phyloP scores from a whole-genome alignment of 257 asterid genomes.

The Apocynum venetum region DNA sequence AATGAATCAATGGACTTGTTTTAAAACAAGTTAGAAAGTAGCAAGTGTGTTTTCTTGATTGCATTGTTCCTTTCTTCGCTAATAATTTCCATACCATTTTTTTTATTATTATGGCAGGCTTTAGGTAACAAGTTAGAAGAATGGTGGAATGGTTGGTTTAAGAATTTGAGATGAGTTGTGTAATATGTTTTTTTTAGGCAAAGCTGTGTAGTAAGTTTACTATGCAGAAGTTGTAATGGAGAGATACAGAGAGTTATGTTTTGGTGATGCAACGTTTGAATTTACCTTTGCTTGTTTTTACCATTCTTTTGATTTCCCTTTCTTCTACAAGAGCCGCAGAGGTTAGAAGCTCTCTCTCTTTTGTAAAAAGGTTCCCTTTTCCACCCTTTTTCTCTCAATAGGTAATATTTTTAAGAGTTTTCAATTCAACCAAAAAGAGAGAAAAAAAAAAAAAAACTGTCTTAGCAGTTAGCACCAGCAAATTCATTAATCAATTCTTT shows the following conservation, averaged over 20 bases:
- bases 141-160: not conserved
- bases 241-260: not conserved
- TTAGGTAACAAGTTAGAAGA: not conserved
- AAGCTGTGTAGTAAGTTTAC: not conserved
- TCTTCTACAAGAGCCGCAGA: too few species aligned
- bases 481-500: too few species aligned
- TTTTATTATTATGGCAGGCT: conserved; percentile 3
- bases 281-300: not conserved
- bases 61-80: not conserved
- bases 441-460: not conserved
- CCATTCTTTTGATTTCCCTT: not conserved
- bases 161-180: not conserved
- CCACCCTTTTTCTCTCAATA: not conserved
- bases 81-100: not conserved
- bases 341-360: not conserved
- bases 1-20: too few species aligned
- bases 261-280: not conserved
- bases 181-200: not conserved
- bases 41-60: too few species aligned
- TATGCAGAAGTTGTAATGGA: not conserved
- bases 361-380: not conserved
- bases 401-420: not conserved
- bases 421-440: not conserved
- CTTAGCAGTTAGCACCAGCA: too few species aligned
- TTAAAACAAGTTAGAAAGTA: too few species aligned